phyloP scores from a whole-genome alignment of 78 protist species.

The slime mould (Dictyostelium discoideum) region DNA sequence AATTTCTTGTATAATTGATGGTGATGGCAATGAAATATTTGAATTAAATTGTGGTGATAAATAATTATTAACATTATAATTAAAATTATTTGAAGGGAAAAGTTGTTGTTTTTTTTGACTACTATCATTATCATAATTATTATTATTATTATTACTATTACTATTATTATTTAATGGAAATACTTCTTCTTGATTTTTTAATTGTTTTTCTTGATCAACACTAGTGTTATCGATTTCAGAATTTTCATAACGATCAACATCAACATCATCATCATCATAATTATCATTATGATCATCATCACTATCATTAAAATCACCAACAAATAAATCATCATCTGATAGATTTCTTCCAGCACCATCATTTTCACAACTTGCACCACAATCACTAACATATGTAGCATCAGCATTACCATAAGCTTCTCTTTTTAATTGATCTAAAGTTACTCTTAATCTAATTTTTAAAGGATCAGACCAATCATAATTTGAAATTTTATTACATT shows the following conservation, averaged over 20 bases:
- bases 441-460: slow-evolving; percentile 63
- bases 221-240: too few species aligned
- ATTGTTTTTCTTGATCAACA: neutral
- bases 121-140: neutral
- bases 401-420: slow-evolving; percentile 26
- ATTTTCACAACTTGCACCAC: neutral
- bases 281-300: neutral
- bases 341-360: neutral
- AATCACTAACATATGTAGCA: neutral
- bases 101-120: neutral
- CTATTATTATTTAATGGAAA: neutral
- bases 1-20: neutral
- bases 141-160: neutral
- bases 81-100: neutral
- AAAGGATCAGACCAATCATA: slow-evolving; percentile 82
- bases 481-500: slow-evolving; percentile 2
- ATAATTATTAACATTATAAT: neutral
- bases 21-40: neutral
- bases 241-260: neutral
- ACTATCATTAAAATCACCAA: neutral
- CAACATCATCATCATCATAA: neutral
- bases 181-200: neutral
- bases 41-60: neutral
- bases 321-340: neutral
- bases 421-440: slow-evolving; percentile 65